Percentiles rank a stretch among this genome's conserved stretches.
phyloP scores from a whole-genome alignment of 768 basidiomycete species.

The Infundibulicybe gibba region DNA sequence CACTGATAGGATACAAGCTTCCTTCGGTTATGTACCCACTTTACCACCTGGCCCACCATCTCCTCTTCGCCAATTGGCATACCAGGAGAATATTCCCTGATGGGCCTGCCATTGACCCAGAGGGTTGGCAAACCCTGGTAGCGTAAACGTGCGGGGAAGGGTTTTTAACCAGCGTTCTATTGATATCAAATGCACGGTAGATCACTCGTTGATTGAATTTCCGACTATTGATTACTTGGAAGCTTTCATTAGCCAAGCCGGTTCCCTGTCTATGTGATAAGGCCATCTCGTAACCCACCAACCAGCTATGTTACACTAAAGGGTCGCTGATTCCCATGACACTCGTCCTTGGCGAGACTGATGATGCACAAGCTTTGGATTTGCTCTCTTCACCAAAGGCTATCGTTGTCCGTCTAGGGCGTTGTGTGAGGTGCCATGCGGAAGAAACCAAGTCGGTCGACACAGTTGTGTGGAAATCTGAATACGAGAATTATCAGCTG shows the following conservation, averaged over 20 bases:
- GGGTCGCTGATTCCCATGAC: slow-evolving; percentile 34
- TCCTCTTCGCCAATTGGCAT: slow-evolving; percentile 29
- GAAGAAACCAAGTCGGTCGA: slow-evolving; percentile 1
- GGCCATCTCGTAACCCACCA: neutral
- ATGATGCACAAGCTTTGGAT: slow-evolving; percentile 31
- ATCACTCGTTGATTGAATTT: slow-evolving; percentile 7
- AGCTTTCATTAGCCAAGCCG: slow-evolving; percentile 38
- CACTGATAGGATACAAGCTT: too few relatives aligned
- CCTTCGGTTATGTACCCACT: too few relatives aligned
- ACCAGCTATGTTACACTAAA: slow-evolving; percentile 36
- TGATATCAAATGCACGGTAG: slow-evolving; percentile 28
- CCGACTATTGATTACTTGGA: slow-evolving; percentile 1
- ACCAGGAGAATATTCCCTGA: slow-evolving; percentile 27
- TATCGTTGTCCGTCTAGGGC: slow-evolving; percentile 26
- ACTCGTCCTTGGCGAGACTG: slow-evolving; percentile 24
- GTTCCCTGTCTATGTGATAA: neutral
- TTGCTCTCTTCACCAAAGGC: slow-evolving; percentile 27
- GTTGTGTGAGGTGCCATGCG: slow-evolving; percentile 18
- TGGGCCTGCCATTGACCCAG: slow-evolving; percentile 33
- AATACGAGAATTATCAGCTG: slow-evolving; percentile 20
- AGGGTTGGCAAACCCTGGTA: slow-evolving; percentile 32
- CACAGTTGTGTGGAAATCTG: slow-evolving; percentile 16
- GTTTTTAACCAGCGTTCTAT: slow-evolving; percentile 23
- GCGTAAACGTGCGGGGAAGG: slow-evolving; percentile 21
- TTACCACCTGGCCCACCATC: slow-evolving; percentile 15